phyloP scores from a whole-genome alignment of 2,329 filamentous ascomycete species.

The Metarhizium sp. region DNA sequence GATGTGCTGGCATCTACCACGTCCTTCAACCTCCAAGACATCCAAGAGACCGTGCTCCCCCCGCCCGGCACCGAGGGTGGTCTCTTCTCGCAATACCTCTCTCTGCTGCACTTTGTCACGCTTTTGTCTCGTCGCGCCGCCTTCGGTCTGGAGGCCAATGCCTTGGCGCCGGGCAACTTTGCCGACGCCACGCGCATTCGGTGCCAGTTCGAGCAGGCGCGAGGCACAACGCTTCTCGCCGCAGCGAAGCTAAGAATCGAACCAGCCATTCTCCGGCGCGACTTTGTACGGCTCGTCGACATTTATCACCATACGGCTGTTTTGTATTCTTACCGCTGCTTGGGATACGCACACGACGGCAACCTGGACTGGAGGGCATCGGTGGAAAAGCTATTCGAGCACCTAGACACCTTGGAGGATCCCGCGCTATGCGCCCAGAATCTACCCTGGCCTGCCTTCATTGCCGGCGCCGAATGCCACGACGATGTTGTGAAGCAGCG shows the following conservation, averaged over 20 bases:
- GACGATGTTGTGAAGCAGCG: slow-evolving; percentile 12
- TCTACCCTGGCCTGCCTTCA: slow-evolving; percentile 19
- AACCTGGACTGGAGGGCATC: slow-evolving; percentile 10
- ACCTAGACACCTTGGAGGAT: slow-evolving; percentile 14
- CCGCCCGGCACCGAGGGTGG: slow-evolving; percentile 12
- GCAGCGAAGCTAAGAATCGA: slow-evolving; percentile 14
- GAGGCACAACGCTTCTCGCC: slow-evolving; percentile 18
- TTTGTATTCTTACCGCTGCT: slow-evolving; percentile 17
- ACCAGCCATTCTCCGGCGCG: slow-evolving; percentile 10
- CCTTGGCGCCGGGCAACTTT: background rate
- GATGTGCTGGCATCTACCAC: slow-evolving; percentile 19
- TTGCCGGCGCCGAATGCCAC: slow-evolving; percentile 18
- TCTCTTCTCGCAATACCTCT: slow-evolving; percentile 18
- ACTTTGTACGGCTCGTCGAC: slow-evolving; percentile 19
- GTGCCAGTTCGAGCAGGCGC: slow-evolving; percentile 16
- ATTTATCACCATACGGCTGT: slow-evolving; percentile 19
- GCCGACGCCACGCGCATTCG: slow-evolving; percentile 4
- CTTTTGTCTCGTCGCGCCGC: slow-evolving; percentile 10
- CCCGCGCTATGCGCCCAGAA: slow-evolving; percentile 16
- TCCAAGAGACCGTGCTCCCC: slow-evolving; percentile 12
- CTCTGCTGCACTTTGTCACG: slow-evolving; percentile 11
- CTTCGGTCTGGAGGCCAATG: background rate
- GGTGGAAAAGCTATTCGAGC: slow-evolving; percentile 12
- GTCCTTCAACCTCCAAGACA: slow-evolving; percentile 15
- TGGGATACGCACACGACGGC: slow-evolving; percentile 10